These are phyloP conservation scores for Pseudozyma thailandica DNA, from an alignment of 1,284 basidiomycete genomes.

Conservation along the genomic window DNA sequence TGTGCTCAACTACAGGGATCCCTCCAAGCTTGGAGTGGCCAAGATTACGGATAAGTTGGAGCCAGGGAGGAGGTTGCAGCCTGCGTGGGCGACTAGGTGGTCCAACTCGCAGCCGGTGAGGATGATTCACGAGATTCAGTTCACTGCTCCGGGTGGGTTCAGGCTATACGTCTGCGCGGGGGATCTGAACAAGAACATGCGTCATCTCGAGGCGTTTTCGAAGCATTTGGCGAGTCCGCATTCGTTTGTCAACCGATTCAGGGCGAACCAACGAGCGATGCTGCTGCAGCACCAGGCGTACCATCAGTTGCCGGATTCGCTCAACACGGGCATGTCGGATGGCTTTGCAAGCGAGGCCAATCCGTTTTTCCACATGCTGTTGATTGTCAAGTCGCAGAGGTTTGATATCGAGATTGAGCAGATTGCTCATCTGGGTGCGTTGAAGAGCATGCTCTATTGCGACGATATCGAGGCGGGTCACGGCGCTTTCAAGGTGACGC, in stretches of 20 bases:
- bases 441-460: slow-evolving; percentile 69
- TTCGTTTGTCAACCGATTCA: slow-evolving; percentile 61
- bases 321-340: slow-evolving; percentile 57
- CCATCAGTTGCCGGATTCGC: slow-evolving; percentile 40
- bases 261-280: slow-evolving; percentile 41
- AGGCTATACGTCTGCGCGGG: slow-evolving; percentile 79
- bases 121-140: slow-evolving; percentile 77
- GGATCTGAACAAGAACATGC: slow-evolving; percentile 67
- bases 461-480: slow-evolving; percentile 71
- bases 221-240: slow-evolving; percentile 40
- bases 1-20: slow-evolving; percentile 59
- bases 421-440: slow-evolving; percentile 61
- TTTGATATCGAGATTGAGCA: slow-evolving; percentile 65
- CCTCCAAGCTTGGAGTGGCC: slow-evolving; percentile 48
- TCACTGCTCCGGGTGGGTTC: slow-evolving; percentile 75
- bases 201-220: slow-evolving; percentile 42
- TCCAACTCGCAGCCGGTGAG: slow-evolving; percentile 76
- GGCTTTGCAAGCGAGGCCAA: slow-evolving; percentile 61
- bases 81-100: slow-evolving; percentile 74
- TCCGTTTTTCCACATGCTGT: slow-evolving; percentile 66
- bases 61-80: slow-evolving; percentile 52
- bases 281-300: slow-evolving; percentile 39
- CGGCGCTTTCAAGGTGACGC: slow-evolving; percentile 68
- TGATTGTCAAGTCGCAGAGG: slow-evolving; percentile 60
- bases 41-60: slow-evolving; percentile 50